Conservation (phyloP, 148 eudicot genomes). For the Agrostemma githago region DNA sequence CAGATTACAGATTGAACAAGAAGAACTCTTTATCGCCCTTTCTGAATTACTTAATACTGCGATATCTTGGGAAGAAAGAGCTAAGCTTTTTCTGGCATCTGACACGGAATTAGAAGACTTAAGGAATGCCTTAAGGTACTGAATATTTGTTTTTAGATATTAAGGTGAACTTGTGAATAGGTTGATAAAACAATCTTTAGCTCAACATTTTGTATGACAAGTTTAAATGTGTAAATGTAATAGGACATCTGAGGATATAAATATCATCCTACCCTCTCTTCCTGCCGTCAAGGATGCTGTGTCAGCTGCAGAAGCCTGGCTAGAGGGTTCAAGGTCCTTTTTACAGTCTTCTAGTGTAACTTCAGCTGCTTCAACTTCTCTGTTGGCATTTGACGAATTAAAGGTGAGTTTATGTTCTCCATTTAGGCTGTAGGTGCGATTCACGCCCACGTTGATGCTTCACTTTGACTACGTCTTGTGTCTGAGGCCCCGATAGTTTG, state of each 20-base stretch:
- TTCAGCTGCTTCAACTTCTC: conserved; percentile 32
- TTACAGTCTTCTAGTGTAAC: conserved; percentile 30
- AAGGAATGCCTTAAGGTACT: conserved; percentile 67
- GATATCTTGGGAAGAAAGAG: conserved; percentile 69
- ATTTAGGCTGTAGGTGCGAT: background rate
- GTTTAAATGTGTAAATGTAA: background rate
- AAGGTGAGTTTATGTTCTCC: conserved; percentile 45
- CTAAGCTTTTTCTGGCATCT: conserved; percentile 41
- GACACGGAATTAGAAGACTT: conserved; percentile 53
- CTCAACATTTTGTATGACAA: background rate
- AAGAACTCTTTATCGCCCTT: conserved; percentile 50
- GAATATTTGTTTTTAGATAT: background rate
- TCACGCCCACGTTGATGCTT: background rate
- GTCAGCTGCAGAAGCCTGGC: conserved; percentile 60
- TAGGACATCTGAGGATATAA: conserved; percentile 68
- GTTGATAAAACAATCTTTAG: background rate
- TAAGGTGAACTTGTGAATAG: background rate
- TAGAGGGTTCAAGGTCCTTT: conserved; percentile 58
- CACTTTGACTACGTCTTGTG: background rate
- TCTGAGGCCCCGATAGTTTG: too few relatives aligned
- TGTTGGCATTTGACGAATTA: conserved; percentile 47
- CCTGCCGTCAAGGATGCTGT: conserved; percentile 54
- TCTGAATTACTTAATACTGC: conserved; percentile 50
- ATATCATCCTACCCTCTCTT: conserved; percentile 67
- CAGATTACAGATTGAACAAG: conserved; percentile 82